Percentiles rank a stretch among this genome's conserved stretches.
Conservation (phyloP, 1,284 basidiomycete species). For the Entoloma clypeatum region DNA sequence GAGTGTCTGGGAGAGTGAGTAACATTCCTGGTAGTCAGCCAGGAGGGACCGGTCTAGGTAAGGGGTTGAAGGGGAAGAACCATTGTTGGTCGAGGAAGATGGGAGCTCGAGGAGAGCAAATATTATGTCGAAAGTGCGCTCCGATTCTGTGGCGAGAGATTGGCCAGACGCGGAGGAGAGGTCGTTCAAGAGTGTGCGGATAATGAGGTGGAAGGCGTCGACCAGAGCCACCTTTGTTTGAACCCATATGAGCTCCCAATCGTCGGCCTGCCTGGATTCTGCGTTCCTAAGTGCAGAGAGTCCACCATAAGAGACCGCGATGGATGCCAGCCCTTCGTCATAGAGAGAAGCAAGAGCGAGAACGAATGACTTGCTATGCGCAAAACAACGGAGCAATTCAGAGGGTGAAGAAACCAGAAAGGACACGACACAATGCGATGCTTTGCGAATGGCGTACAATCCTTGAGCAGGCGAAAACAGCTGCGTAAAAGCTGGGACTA, state of each 20-base stretch:
- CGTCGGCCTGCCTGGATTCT: slow-evolving; percentile 39
- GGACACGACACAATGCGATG: slow-evolving; percentile 51
- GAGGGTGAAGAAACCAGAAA: slow-evolving; percentile 51
- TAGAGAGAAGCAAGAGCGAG: slow-evolving; percentile 56
- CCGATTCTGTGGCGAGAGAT: slow-evolving; percentile 43
- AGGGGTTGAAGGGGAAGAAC: slow-evolving; percentile 36
- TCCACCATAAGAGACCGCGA: slow-evolving; percentile 62
- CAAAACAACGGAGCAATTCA: slow-evolving; percentile 46
- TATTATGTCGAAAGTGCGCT: slow-evolving; percentile 52
- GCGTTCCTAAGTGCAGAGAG: slow-evolving; percentile 31
- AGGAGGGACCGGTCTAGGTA: slow-evolving; percentile 65
- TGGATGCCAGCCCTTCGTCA: slow-evolving; percentile 46
- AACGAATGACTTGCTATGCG: slow-evolving; percentile 49
- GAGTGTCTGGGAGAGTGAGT: slow-evolving; percentile 52
- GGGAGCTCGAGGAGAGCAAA: slow-evolving; percentile 53
- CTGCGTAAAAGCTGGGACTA: slow-evolving; percentile 52
- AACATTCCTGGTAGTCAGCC: slow-evolving; percentile 66
- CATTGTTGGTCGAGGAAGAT: slow-evolving; percentile 22
- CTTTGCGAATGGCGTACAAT: slow-evolving; percentile 62
- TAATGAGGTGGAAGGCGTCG: slow-evolving; percentile 60
- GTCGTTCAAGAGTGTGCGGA: slow-evolving; percentile 47
- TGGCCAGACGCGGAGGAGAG: slow-evolving; percentile 40
- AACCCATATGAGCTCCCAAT: slow-evolving; percentile 67
- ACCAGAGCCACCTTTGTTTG: slow-evolving; percentile 69
- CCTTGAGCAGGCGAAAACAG: slow-evolving; percentile 48